Evolutionary conservation across 495 filamentous ascomycete species (phyloP), one percentile per base, ranked within the genome.

Genomic region (Penicillium goetzii): DNA sequence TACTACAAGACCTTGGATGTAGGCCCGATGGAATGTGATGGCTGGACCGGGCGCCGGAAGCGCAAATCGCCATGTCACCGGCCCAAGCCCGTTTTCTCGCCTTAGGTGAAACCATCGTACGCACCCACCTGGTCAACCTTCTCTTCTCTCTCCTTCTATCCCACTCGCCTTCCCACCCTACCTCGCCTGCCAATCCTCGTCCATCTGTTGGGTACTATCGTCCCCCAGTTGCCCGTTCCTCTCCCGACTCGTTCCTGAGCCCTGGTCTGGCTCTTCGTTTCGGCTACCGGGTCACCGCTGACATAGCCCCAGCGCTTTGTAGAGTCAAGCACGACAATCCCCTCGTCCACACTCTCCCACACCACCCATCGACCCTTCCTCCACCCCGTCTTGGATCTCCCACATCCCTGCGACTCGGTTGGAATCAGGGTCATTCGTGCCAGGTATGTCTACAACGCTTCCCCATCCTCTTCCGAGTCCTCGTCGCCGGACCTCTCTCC

Each of bases 91-190:
- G 71, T 68, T 73, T 76, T 78, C 73, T 78, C 76, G 76, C 72
- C 74, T 76, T 71, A 74, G 69, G 75, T 78, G 76, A 78, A 80
- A 80, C 76, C 72, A 71, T 75, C 75, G 72, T 76, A 76, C 74
- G 52, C 72, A 76, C 71, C 70, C 61, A 72, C 69, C 69, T 53
- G 32, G 41, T 60, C 38, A 34, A 36, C 53, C 30, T 38, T 41
- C 36, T 55, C 17, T n/a, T n/a, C n/a, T n/a, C n/a, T n/a, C 32
- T 38, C 54, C 54, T 41, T 26, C 19, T 14, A 21, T 55, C 33
- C 34, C 21, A 43, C 36, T 57, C 55, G 34, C 11, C 28, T 52
- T 32, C 25, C 19, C 9, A 10, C 21, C 17, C 34, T 9, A 9
- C 19, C 8, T 28, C 33, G 28, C 28, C 32, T 15, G 9, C 51